Percentiles rank a stretch among this genome's conserved stretches.
Conservation (phyloP, 192 early-diverging fungal species). For the Kickxella alabastrina region DNA sequence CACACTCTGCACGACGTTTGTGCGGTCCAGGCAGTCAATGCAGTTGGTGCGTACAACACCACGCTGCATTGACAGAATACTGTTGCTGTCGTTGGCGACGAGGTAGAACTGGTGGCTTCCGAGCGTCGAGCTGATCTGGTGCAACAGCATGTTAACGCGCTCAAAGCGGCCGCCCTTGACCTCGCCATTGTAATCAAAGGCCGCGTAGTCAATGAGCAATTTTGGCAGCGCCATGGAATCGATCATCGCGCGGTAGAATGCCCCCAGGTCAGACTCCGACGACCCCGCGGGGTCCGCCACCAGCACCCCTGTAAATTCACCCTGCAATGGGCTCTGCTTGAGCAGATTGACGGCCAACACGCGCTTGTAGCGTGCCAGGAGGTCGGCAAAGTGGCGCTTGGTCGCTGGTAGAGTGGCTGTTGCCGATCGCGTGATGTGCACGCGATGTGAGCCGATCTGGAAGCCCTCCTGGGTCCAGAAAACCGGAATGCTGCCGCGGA, state of each 20-base stretch:
- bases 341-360: slow-evolving; percentile 81
- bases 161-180: slow-evolving; percentile 78
- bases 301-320: slow-evolving; percentile 7
- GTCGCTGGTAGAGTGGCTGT: slow-evolving; percentile 84
- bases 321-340: slow-evolving; percentile 52
- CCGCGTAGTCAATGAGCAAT: slow-evolving; percentile 58
- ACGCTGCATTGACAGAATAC: slow-evolving; percentile 62
- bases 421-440: slow-evolving; percentile 75
- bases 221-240: slow-evolving; percentile 41
- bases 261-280: slow-evolving; percentile 63
- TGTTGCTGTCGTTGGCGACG: slow-evolving; percentile 56
- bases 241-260: slow-evolving; percentile 61
- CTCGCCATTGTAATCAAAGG: slow-evolving; percentile 81
- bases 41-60: slow-evolving; percentile 93
- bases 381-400: slow-evolving; percentile 67
- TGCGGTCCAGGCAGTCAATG: slow-evolving; percentile 81
- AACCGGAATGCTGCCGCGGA: slow-evolving; percentile 84
- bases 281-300: slow-evolving; percentile 10
- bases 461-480: slow-evolving; percentile 97
- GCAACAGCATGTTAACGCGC: slow-evolving; percentile 58
- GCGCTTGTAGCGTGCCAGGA: slow-evolving; percentile 67
- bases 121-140: slow-evolving; percentile 51
- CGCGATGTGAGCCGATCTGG: slow-evolving; percentile 78
- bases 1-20: slow-evolving; percentile 87
- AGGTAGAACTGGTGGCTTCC: slow-evolving; percentile 68